Conservation (phyloP, 2,329 filamentous ascomycete genomes). For the Paecilomyces niveus region DNA sequence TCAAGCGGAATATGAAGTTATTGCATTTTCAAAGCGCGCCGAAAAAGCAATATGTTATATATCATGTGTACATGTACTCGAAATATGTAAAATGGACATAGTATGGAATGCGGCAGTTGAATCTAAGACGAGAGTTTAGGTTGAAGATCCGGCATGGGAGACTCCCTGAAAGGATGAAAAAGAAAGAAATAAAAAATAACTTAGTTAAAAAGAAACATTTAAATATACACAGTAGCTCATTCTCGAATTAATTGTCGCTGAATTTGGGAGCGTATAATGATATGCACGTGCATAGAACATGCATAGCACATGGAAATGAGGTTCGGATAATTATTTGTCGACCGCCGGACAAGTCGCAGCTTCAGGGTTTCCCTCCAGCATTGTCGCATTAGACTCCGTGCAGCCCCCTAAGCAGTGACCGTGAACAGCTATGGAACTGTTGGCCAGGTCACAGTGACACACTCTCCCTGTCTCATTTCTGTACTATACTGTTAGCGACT, state of each 20-base stretch:
- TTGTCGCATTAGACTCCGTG: neutral
- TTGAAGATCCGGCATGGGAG: neutral
- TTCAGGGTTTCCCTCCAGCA: neutral
- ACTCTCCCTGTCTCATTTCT: neutral
- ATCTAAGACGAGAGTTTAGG: neutral
- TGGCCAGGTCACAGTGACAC: slow-evolving; percentile 1
- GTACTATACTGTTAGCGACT: slow-evolving; percentile 4
- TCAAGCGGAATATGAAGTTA: neutral
- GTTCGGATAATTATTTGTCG: slow-evolving; percentile 10
- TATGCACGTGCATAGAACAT: neutral
- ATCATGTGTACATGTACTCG: neutral
- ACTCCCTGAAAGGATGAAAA: neutral
- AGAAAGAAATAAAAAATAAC: neutral
- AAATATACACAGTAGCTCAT: neutral
- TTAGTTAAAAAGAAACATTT: neutral
- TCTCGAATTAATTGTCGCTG: neutral
- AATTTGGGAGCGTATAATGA: neutral
- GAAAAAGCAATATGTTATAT: neutral
- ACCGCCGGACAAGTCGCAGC: neutral
- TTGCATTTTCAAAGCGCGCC: neutral
- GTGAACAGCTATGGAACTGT: neutral
- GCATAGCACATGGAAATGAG: neutral
- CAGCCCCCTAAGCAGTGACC: neutral
- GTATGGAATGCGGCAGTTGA: neutral
- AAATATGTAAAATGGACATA: neutral